Evolutionary conservation across 495 filamentous ascomycete species (phyloP).

Genomic region (Collariella sp.): DNA sequence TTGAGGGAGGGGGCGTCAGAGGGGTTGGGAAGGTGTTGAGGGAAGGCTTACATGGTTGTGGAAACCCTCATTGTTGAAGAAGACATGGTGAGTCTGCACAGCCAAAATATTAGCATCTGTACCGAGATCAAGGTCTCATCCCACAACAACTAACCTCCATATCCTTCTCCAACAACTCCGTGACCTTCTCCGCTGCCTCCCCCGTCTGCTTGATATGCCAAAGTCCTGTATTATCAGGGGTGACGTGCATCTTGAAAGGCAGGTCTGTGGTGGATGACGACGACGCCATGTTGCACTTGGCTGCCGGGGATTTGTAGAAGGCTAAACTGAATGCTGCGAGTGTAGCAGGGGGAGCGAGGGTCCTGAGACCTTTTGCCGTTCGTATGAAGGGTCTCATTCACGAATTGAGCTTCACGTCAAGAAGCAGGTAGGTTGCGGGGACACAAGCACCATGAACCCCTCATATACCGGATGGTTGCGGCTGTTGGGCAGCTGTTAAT

Average conservation of each 20-base stretch:
- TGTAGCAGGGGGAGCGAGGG: background rate
- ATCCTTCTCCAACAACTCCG: constrained; percentile 64
- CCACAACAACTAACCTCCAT: constrained; percentile 39
- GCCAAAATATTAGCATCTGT: background rate
- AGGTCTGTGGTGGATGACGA: constrained; percentile 23
- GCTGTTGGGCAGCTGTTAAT: too few relatives aligned
- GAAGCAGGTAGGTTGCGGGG: background rate
- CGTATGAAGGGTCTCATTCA: background rate
- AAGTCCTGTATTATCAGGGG: constrained; percentile 48
- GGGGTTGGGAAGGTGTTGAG: background rate
- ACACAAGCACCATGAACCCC: background rate
- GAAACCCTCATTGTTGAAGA: constrained; percentile 60
- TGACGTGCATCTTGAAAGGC: constrained; percentile 51
- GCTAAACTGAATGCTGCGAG: too few relatives aligned
- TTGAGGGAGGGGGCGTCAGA: constrained; percentile 22
- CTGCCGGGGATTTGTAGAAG: too few relatives aligned
- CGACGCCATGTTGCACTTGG: constrained; percentile 48
- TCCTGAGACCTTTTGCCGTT: background rate
- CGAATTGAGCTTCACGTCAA: background rate
- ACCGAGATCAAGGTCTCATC: background rate
- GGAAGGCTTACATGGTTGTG: constrained; percentile 47
- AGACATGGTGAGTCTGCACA: constrained; percentile 57
- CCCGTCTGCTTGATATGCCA: constrained; percentile 45
- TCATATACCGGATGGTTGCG: background rate
- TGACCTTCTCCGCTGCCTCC: constrained; percentile 51